These are phyloP conservation scores for Calamus simplicifolius DNA, from an alignment of 176 grass and related monocot species.

Conservation along the genomic window DNA sequence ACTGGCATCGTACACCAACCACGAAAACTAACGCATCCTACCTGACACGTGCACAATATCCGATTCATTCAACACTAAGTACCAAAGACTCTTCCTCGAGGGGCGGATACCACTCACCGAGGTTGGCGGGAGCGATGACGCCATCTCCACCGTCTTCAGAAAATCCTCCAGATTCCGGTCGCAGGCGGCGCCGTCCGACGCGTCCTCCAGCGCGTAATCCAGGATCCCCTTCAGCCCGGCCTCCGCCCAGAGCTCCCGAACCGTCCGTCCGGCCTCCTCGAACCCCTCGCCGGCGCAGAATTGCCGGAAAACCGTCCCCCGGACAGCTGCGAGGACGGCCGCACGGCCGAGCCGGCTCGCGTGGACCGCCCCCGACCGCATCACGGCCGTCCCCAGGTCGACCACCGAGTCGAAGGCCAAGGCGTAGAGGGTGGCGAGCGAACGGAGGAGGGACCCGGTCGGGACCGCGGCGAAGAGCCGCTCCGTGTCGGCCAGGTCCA, in stretches of 20 bases:
- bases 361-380: constrained; percentile 36
- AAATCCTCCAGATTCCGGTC: constrained; percentile 61
- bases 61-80: too few relatives aligned
- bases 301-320: constrained; percentile 53
- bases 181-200: constrained; percentile 48
- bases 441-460: constrained; percentile 41
- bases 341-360: constrained; percentile 19
- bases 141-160: constrained; percentile 55
- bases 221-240: constrained; percentile 59
- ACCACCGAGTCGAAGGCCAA: constrained; percentile 59
- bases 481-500: constrained; percentile 51
- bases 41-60: too few relatives aligned
- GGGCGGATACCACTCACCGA: constrained; percentile 36
- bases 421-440: constrained; percentile 48
- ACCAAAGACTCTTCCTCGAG: neutral
- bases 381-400: constrained; percentile 33
- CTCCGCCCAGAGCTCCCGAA: constrained; percentile 37
- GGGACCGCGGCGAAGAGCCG: constrained; percentile 52
- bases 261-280: constrained; percentile 40
- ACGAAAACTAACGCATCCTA: too few relatives aligned
- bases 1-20: too few relatives aligned
- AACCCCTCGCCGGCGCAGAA: constrained; percentile 81
- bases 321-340: constrained; percentile 23
- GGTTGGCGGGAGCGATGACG: constrained; percentile 29
- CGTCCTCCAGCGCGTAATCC: constrained; percentile 92